A percentile compares a stretch with the other conserved stretches of the same genome.
These are phyloP conservation scores for Starmera amethionina DNA, from an alignment of 805 yeast species.

Conservation along the genomic window DNA sequence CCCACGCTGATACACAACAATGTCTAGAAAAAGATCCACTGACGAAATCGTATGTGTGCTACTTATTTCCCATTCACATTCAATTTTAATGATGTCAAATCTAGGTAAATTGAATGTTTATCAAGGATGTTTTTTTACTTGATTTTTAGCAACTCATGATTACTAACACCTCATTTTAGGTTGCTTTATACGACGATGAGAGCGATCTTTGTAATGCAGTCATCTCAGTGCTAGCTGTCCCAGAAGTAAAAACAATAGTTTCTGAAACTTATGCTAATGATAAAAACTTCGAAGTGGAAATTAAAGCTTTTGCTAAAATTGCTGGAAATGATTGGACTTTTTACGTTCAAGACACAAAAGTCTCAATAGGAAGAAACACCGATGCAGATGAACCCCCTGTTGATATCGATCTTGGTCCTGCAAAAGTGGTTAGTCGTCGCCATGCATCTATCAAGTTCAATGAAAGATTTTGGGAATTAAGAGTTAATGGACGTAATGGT, in stretches of 20 bases:
- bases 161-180: conserved; percentile 13
- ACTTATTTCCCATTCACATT: too few species aligned
- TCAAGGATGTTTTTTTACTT: too few species aligned
- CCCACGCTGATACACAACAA: not conserved
- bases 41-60: not conserved
- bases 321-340: conserved; percentile 93
- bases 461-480: conserved; percentile 77
- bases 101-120: too few species aligned
- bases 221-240: conserved; percentile 56
- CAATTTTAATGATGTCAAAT: too few species aligned
- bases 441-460: conserved; percentile 84
- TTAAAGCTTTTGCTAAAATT: conserved; percentile 96
- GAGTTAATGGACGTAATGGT: conserved; percentile 84
- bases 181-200: conserved; percentile 41
- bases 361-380: conserved; percentile 84
- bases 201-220: conserved; percentile 65
- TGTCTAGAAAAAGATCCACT: not conserved
- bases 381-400: conserved; percentile 24
- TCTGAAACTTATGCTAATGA: conserved; percentile 67
- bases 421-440: conserved; percentile 88
- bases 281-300: conserved; percentile 52
- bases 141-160: too few species aligned
- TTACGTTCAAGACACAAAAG: conserved; percentile 69
- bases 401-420: conserved; percentile 92
- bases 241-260: conserved; percentile 71